phyloP scores from a whole-genome alignment of 768 basidiomycete genomes.

The Suillus clintonianus region DNA sequence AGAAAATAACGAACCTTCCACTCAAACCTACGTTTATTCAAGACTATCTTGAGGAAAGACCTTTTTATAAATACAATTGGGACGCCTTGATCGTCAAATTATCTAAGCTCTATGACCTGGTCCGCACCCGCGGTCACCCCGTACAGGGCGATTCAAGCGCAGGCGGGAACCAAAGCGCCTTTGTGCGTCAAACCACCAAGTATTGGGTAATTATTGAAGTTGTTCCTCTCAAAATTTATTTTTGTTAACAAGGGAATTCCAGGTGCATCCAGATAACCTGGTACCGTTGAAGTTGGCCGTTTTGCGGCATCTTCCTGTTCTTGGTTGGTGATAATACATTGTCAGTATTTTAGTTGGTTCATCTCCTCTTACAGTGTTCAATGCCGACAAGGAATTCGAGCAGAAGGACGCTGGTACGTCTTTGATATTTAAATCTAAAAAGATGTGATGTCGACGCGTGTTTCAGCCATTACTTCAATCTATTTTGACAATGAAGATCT shows the following conservation, averaged over 20 bases:
- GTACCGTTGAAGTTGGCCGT: slow-evolving; percentile 93
- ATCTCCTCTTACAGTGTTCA: slow-evolving; percentile 67
- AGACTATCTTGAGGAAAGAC: slow-evolving; percentile 89
- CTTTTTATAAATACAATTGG: slow-evolving; percentile 97
- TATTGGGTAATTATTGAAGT: slow-evolving; percentile 79
- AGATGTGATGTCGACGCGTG: slow-evolving; percentile 1
- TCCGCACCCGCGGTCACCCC: slow-evolving; percentile 93
- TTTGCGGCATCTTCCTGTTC: slow-evolving; percentile 87
- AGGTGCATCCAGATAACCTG: slow-evolving; percentile 92
- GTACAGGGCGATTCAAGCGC: slow-evolving; percentile 92
- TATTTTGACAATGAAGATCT: slow-evolving; percentile 97
- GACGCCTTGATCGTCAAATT: slow-evolving; percentile 95
- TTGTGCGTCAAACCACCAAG: slow-evolving; percentile 98
- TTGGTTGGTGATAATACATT: slow-evolving; percentile 56
- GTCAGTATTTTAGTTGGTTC: not conserved
- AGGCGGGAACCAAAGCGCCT: slow-evolving; percentile 94
- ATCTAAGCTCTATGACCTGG: slow-evolving; percentile 92
- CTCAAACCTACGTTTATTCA: slow-evolving; percentile 89
- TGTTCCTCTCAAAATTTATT: not conserved
- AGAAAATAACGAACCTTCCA: slow-evolving; percentile 90
- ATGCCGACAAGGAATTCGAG: slow-evolving; percentile 91
- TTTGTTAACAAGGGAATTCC: slow-evolving; percentile 6
- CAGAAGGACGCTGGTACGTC: slow-evolving; percentile 71
- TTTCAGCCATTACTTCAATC: slow-evolving; percentile 88
- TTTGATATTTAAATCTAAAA: not conserved